Conservation (phyloP, 2,329 filamentous ascomycete species). For the Phyllosticta paracitricarpa region DNA sequence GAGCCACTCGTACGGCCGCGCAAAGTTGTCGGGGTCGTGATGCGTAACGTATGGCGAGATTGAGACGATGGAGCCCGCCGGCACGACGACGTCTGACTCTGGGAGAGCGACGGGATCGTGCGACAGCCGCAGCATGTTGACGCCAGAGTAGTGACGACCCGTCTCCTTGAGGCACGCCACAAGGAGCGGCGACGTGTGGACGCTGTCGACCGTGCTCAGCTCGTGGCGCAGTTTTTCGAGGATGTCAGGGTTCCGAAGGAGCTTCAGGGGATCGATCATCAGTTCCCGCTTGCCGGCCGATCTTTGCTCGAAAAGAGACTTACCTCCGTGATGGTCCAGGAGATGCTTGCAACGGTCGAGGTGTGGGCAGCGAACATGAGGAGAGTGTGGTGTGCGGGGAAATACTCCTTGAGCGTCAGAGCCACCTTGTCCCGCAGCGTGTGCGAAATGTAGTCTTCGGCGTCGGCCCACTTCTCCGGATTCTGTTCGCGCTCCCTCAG, state of each 20-base stretch:
- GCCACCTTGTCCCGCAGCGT: conserved; percentile 13
- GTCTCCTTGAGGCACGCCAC: conserved; percentile 13
- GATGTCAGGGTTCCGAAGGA: conserved; percentile 10
- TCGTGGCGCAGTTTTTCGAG: conserved; percentile 11
- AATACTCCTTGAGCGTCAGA: conserved; percentile 12
- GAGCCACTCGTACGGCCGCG: conserved; percentile 21
- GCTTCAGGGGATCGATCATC: conserved; percentile 5
- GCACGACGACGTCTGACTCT: neutral
- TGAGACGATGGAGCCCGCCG: conserved; percentile 15
- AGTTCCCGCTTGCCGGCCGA: neutral
- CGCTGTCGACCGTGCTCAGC: conserved; percentile 10
- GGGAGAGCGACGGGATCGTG: neutral
- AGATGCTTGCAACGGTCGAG: conserved; percentile 12
- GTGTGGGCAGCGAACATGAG: conserved; percentile 14
- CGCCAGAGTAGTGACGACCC: conserved; percentile 10
- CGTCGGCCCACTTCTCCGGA: conserved; percentile 11
- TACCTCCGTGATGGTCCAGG: conserved; percentile 14
- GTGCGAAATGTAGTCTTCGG: conserved; percentile 13
- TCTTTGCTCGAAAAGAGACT: neutral
- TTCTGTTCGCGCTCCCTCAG: conserved; percentile 12
- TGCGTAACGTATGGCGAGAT: conserved; percentile 27
- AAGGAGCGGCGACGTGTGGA: conserved; percentile 9
- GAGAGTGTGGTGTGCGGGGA: conserved; percentile 12
- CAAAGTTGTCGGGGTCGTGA: conserved; percentile 15
- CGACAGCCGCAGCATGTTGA: neutral